A percentile compares a stretch with the other conserved stretches of the same genome.
These are phyloP conservation scores for Haplosporangium gracile DNA, from an alignment of 192 early-diverging fungal species.

Conservation along the genomic window DNA sequence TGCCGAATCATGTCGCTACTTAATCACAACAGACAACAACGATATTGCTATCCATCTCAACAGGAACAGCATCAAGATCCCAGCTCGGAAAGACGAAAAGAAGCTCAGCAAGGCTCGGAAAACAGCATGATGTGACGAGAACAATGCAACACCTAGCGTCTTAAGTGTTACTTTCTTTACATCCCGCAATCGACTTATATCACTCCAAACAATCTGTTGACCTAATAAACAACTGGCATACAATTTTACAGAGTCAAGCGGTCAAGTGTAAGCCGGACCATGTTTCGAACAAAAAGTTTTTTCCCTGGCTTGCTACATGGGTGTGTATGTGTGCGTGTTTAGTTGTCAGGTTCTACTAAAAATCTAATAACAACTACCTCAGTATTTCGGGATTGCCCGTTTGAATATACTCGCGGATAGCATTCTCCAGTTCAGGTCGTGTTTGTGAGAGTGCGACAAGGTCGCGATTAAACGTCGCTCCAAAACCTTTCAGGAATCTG, in stretches of 20 bases:
- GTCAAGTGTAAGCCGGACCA: no score
- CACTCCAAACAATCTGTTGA: neutral
- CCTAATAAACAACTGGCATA: neutral
- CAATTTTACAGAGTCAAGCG: neutral
- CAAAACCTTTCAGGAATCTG: conserved; percentile 61
- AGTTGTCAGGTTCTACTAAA: no score
- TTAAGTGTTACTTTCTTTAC: neutral
- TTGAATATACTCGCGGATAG: conserved; percentile 20
- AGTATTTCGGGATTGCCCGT: conserved; percentile 5
- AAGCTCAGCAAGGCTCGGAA: conserved; percentile 31
- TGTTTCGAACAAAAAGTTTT: no score
- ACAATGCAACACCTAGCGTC: neutral
- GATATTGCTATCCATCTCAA: conserved; percentile 29
- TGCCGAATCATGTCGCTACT: no score
- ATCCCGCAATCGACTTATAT: no score
- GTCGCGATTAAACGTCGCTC: conserved; percentile 58
- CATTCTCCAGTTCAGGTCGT: conserved; percentile 37
- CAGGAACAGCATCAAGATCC: conserved; percentile 39
- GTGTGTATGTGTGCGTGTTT: no score
- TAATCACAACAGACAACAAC: conserved; percentile 26
- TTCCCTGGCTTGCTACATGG: no score
- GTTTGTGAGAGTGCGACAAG: conserved; percentile 57
- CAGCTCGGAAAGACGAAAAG: conserved; percentile 41
- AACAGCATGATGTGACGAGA: neutral
- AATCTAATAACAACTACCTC: neutral